Percentiles rank a stretch among this genome's conserved stretches.
Conservation (phyloP, 1,284 basidiomycete genomes). For the Porogramme epimiltina region DNA sequence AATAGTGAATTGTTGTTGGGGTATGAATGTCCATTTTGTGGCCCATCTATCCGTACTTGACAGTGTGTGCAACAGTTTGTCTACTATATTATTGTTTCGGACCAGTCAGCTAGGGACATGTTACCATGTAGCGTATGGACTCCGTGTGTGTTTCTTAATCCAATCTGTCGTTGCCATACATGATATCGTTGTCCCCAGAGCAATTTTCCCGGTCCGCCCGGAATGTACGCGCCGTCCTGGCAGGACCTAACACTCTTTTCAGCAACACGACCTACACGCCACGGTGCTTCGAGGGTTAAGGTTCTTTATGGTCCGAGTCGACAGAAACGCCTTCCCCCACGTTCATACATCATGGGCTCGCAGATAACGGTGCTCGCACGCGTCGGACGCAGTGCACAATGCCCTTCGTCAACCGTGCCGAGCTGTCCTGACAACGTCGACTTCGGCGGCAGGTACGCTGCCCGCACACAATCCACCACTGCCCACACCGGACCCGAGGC, state of each 20-base stretch:
- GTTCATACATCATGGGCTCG: not conserved
- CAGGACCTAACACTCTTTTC: too few species aligned
- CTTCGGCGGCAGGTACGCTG: too few species aligned
- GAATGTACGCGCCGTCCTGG: too few species aligned
- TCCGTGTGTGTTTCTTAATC: constrained; percentile 6
- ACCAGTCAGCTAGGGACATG: not conserved
- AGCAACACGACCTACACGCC: not conserved
- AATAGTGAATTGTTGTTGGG: constrained; percentile 8
- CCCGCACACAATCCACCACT: too few species aligned
- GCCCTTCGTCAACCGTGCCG: too few species aligned
- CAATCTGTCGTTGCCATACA: not conserved
- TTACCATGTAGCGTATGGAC: constrained; percentile 1
- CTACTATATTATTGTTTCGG: constrained; percentile 3
- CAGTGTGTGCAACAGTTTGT: not conserved
- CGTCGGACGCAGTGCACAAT: too few species aligned
- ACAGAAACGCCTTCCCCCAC: not conserved
- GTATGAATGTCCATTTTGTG: too few species aligned
- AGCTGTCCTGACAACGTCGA: not conserved
- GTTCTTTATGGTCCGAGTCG: not conserved
- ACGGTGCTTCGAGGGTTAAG: not conserved
- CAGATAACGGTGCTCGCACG: not conserved
- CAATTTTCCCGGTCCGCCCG: too few species aligned
- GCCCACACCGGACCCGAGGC: too few species aligned
- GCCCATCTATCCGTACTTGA: too few species aligned
- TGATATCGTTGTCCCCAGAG: too few species aligned